Evolutionary conservation across 345 rosid species (phyloP), one percentile per base, ranked within the genome.

Genomic region (Rhodomyrtus tomentosa): DNA sequence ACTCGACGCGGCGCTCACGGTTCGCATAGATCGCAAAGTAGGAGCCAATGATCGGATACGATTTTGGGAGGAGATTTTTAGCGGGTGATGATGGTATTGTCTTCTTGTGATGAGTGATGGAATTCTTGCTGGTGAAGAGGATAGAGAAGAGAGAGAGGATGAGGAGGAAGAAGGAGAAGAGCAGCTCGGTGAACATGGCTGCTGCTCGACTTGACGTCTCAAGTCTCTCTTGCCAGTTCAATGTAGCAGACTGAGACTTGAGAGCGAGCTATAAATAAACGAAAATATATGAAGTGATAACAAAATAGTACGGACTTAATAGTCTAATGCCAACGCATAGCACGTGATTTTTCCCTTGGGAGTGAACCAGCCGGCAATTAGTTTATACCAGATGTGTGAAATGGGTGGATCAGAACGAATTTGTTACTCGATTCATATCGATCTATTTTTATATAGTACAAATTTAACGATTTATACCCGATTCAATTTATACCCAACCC

Each of bases 21-120:
- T 93, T 92, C 27, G 86, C 79, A n/a, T 82, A 82, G 42, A 87
- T 5, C 13, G 85, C 88, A 9, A 94, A 87, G 83, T 85, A 82
- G 82, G 92, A 89, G 24, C 95, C 96, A 40, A 94, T 87, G 27
- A 93, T 48, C 0, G 96, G 96, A 83, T 93, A 92, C 4, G 93
- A 87, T 49, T 90, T 89, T 50, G 93, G 91, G 80, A 81, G 81
- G 50, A 38, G 88, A 21, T 48, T 45, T 56, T 24, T 24, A 5
- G 7, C 5, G 36, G 62, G 49, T 22, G 84, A 48, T 54, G 85
- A 72, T n/a, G 48, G 22, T 45, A 10, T 20, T 48, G 27, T 51
- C 45, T 48, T 82, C 50, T 55, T 38, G 53, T 49, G 40, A 51
- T 18, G 53, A 18, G 42, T 1, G 42, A 81, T 50, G 42, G 54